These are phyloP conservation scores for Exophiala bonariae DNA, from an alignment of 2,329 filamentous ascomycete genomes.

Conservation along the genomic window DNA sequence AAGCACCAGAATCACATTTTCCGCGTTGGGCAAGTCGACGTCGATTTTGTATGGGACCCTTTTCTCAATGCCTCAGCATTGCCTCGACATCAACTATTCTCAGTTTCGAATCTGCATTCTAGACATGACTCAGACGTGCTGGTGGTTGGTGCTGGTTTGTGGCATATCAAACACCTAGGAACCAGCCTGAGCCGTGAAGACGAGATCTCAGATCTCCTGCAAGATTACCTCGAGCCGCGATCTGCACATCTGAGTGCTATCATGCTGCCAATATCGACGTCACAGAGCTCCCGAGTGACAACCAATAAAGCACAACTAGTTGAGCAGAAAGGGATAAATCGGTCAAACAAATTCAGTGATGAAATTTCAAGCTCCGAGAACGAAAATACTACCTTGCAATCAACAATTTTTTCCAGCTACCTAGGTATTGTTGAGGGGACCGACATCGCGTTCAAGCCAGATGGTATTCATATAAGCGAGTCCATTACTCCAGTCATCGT, in stretches of 20 bases:
- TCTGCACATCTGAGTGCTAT: too few species aligned
- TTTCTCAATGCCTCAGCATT: constrained; percentile 59
- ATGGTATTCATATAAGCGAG: constrained; percentile 51
- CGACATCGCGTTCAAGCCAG: constrained; percentile 43
- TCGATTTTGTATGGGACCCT: constrained; percentile 65
- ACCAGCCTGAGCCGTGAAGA: too few species aligned
- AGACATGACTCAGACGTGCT: constrained; percentile 27
- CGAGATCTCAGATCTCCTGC: too few species aligned
- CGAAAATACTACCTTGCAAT: constrained; percentile 25
- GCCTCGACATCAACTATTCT: constrained; percentile 35
- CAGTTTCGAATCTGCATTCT: background rate
- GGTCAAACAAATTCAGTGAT: too few species aligned
- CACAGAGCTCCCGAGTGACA: too few species aligned
- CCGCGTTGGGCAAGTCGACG: constrained; percentile 43
- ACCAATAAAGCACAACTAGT: too few species aligned
- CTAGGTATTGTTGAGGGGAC: constrained; percentile 47
- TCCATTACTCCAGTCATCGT: constrained; percentile 49
- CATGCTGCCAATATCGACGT: too few species aligned
- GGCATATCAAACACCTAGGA: constrained; percentile 54
- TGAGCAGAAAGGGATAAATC: too few species aligned
- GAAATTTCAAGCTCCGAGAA: background rate
- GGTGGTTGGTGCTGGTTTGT: constrained; percentile 57
- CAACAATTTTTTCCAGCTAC: constrained; percentile 24
- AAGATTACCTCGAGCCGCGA: too few species aligned
- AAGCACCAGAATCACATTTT: constrained; percentile 50